Conservation (phyloP, 306 rosid genomes). For the Fragaria iinumae region DNA sequence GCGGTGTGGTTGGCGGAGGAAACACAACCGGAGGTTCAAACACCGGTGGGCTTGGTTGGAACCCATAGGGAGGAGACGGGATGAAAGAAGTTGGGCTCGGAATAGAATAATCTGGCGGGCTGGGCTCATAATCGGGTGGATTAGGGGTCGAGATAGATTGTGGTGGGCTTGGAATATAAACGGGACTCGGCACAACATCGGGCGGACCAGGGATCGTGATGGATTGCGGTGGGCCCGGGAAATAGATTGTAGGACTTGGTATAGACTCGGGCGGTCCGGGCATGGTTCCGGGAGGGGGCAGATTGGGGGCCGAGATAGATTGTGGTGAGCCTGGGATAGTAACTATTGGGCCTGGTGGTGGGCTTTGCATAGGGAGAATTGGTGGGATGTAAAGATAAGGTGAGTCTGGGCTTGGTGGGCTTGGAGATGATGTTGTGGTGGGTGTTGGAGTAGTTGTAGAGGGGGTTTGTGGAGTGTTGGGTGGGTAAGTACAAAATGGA, state of each 20-base stretch:
- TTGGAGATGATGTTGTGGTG: slow-evolving; percentile 10
- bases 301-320: slow-evolving; percentile 1
- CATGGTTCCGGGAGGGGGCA: not conserved
- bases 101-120: slow-evolving; percentile 21
- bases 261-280: not conserved
- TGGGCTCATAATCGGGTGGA: slow-evolving; percentile 31
- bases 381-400: slow-evolving; percentile 48
- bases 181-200: slow-evolving; percentile 11
- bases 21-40: slow-evolving; percentile 71
- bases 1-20: slow-evolving; percentile 82
- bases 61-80: slow-evolving; percentile 62
- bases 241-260: slow-evolving; percentile 19
- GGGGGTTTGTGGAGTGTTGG: slow-evolving; percentile 49
- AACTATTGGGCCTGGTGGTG: slow-evolving; percentile 42
- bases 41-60: slow-evolving; percentile 63
- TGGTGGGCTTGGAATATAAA: slow-evolving; percentile 41
- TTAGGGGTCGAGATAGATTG: slow-evolving; percentile 20
- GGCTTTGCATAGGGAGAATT: slow-evolving; percentile 40
- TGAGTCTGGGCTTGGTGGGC: slow-evolving; percentile 27
- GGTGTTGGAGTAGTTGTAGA: slow-evolving; percentile 49
- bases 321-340: slow-evolving; percentile 36
- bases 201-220: slow-evolving; percentile 36
- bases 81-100: slow-evolving; percentile 31
- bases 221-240: slow-evolving; percentile 41
- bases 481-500: slow-evolving; percentile 65